Conservation (phyloP, 768 basidiomycete species). For the Tricholoma sp. region DNA sequence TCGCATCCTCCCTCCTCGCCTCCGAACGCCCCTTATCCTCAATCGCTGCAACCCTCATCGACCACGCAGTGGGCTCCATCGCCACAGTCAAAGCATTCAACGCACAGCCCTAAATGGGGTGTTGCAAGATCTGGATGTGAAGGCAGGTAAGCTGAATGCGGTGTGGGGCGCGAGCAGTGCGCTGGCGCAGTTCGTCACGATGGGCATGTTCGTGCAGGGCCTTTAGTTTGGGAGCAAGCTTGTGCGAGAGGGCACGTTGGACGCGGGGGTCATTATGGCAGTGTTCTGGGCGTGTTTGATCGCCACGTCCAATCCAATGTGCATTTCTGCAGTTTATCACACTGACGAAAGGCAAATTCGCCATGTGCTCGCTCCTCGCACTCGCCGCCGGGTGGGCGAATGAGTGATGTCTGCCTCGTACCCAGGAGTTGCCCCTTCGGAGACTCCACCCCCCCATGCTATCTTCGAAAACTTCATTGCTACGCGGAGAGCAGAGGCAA, state of each 20-base stretch:
- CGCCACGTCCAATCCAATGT: constrained; percentile 80
- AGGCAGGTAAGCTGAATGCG: constrained; percentile 36
- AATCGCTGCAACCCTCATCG: constrained; percentile 77
- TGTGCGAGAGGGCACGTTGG: constrained; percentile 69
- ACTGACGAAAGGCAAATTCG: constrained; percentile 78
- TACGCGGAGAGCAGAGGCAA: too few relatives aligned
- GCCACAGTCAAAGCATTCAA: constrained; percentile 93
- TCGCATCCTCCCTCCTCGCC: constrained; percentile 63
- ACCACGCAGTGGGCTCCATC: constrained; percentile 73
- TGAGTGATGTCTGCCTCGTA: too few relatives aligned
- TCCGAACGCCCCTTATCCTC: constrained; percentile 64
- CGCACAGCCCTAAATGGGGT: constrained; percentile 49
- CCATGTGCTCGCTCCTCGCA: too few relatives aligned
- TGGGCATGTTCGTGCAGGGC: constrained; percentile 93
- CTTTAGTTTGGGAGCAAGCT: constrained; percentile 95
- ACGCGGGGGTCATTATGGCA: constrained; percentile 83
- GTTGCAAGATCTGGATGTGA: constrained; percentile 37
- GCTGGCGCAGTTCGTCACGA: constrained; percentile 75
- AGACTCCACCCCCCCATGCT: too few relatives aligned
- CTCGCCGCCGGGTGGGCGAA: too few relatives aligned
- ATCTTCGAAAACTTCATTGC: too few relatives aligned
- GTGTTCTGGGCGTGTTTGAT: constrained; percentile 98
- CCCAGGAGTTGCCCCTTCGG: too few relatives aligned
- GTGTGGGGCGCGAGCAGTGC: constrained; percentile 76
- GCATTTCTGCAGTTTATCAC: constrained; percentile 76